Percentiles rank a stretch among this genome's conserved stretches.
Evolutionary conservation across 225 moss, liverwort and hornwort species (phyloP).

Genomic region (Sphagnum contortum): DNA sequence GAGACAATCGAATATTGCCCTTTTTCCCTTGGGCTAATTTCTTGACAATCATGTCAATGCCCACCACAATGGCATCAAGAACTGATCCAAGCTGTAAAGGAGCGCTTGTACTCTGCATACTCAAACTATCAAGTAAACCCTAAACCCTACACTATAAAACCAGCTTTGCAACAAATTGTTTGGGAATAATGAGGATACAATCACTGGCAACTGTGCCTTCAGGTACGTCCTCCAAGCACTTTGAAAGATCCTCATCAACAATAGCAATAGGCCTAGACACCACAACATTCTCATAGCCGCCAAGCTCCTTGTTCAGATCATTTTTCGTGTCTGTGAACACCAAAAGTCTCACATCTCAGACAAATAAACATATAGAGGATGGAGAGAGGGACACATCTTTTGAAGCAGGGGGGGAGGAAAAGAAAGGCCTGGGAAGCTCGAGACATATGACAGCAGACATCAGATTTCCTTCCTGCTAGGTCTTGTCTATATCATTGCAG

Average conservation of each 20-base stretch:
- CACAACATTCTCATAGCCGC: constrained; percentile 74
- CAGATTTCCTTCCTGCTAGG: no score
- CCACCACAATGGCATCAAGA: constrained; percentile 84
- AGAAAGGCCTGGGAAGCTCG: constrained; percentile 3
- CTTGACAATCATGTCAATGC: constrained; percentile 72
- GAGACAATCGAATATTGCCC: constrained; percentile 75
- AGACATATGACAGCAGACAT: background rate
- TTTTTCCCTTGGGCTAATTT: constrained; percentile 61
- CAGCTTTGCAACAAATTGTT: no score
- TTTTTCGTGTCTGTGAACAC: constrained; percentile 70
- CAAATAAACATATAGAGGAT: background rate
- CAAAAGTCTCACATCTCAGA: constrained; percentile 2
- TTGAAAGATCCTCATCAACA: constrained; percentile 47
- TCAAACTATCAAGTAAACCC: no score
- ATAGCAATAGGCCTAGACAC: constrained; percentile 74
- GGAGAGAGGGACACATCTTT: no score
- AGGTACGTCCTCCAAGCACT: constrained; percentile 48
- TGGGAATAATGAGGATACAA: constrained; percentile 54
- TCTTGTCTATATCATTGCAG: background rate
- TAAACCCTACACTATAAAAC: no score
- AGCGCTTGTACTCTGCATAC: background rate
- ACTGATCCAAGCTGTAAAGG: constrained; percentile 44
- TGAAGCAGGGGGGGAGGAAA: background rate
- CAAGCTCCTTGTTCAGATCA: constrained; percentile 52
- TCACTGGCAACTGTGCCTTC: constrained; percentile 64